Evolutionary conservation across 2,329 filamentous ascomycete genomes (phyloP), one percentile per base, ranked within the genome.

Genomic region (Polytolypa hystricis): DNA sequence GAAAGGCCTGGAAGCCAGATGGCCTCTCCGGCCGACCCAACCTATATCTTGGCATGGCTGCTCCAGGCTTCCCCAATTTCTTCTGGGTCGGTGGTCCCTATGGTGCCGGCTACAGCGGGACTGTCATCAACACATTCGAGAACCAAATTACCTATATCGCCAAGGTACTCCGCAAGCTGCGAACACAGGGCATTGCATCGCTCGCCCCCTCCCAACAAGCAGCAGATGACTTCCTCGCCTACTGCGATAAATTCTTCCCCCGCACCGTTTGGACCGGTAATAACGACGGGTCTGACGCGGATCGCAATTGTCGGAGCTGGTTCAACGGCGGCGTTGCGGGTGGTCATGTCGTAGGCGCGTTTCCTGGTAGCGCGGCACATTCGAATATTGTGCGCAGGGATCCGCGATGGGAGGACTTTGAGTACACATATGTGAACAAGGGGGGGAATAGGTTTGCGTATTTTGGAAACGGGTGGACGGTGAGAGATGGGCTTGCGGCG

Each of bases 391-490:
- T 79, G 5, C 63, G 74, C 16, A 60, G 52, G n/a, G 65, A 70
- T 29, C 71, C 72, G 1, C 54, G 72, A 18, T 76, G 71, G 70
- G 73, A 77, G 48, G 73, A 77, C 44, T 76, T 62, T 56, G 69
- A 73, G 40, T 76, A 70, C 47, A 64, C 62, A 3, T 66, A 68
- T 38, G 49, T 60, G 25, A 59, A 61, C 28, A 52, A 52, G 0
- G 57, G 54, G 42, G 60, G 56, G 5, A 72, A 73, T 48, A 48
- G 60, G 11, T 55, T 58, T 47, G 52, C 54, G 20, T 84, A 77
- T 49, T 73, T 83, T 46, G 80, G 81, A 0, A 80, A 79, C 49
- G 81, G 80, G 0, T 75, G 71, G 58, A 81, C 77, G 2, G 62
- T 48, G 37, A 70, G 70, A 42, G 80, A 84, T 54, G n/a, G n/a